Base-by-base conservation (phyloP, 129 eudicot species). In the Arctium minus region DNA sequence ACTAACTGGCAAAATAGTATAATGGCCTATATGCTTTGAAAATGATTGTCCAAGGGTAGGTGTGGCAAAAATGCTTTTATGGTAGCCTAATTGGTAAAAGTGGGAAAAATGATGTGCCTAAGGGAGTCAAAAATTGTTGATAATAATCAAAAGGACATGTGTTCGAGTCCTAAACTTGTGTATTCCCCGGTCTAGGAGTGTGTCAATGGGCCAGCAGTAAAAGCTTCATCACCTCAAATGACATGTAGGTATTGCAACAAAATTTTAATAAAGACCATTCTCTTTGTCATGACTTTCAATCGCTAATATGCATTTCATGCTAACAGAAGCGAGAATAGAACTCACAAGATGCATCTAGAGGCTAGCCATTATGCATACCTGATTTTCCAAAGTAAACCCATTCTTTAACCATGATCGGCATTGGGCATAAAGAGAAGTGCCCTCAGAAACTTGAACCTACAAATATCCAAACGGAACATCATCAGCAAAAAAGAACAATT, bases 391-490 rank as follows among this genome's bases (percentile, higher is more conserved):
- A 78, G 87, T 80, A 84, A 76, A 70, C 8, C 97, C 89, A 77
- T 92, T 92, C 86, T 87, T 92, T 81, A 92, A 86, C 97, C 97
- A 92, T 15, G 97, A 92, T 10, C 94, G 88, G 71, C 97, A 92
- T 70, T 88, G 97, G 46, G 91, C 72, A 80, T 92, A 92, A 44
- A 92, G 86, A 32, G 97, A 88, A 68, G 89, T 81, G 69, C 87
- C 88, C 64, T 90, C 97, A 73, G 86, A 69, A 53, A 87, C 56
- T 74, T 86, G 84, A 71, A 90, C 94, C 97, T 92, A 82, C 35
- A 87, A 83, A 33, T 13, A 27, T 68, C 15, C 70, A 74, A 22
- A 40, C 31, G 3, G 2, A 79, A 12, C 10, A 78, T 37, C 50
- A 75, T 27, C 12, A 38, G 39, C 69, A 75, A 42, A 31, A 36